Conservation (phyloP, 2,329 filamentous ascomycete species). For the Neofusicoccum sp. region DNA sequence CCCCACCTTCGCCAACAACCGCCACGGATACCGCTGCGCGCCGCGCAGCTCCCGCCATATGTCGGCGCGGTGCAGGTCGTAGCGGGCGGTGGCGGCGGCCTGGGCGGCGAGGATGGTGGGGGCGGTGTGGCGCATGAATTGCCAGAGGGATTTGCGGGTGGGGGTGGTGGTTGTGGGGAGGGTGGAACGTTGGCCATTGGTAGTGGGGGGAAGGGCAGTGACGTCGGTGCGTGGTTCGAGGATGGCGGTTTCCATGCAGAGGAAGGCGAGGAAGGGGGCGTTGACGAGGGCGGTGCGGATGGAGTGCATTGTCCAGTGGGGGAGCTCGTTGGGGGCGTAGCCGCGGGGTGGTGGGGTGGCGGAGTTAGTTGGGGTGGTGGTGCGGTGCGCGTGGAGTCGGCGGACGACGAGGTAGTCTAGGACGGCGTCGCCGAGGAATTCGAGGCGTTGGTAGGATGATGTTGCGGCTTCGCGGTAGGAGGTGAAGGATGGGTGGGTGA, state of each 20-base stretch:
- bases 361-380: conserved; percentile 52
- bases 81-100: conserved; percentile 37
- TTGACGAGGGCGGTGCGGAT: conserved; percentile 79
- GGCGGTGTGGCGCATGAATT: conserved; percentile 66
- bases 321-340: conserved; percentile 63
- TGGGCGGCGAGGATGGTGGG: conserved; percentile 53
- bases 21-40: conserved; percentile 73
- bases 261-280: conserved; percentile 75
- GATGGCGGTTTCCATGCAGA: conserved; percentile 63
- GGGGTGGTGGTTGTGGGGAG: neutral
- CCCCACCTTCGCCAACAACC: conserved; percentile 64
- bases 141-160: conserved; percentile 60
- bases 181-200: neutral
- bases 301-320: conserved; percentile 67
- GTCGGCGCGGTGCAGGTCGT: conserved; percentile 50
- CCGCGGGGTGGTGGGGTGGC: conserved; percentile 83
- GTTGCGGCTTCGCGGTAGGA: conserved; percentile 49
- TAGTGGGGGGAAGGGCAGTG: neutral
- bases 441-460: conserved; percentile 71
- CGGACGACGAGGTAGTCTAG: conserved; percentile 76
- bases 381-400: conserved; percentile 55
- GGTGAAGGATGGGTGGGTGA: conserved; percentile 72
- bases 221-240: conserved; percentile 37
- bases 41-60: conserved; percentile 56
- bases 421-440: conserved; percentile 85